Percentiles rank a stretch among this genome's conserved stretches.
phyloP scores from a whole-genome alignment of 2,329 filamentous ascomycete genomes.

The Dothideomycetes sp. region DNA sequence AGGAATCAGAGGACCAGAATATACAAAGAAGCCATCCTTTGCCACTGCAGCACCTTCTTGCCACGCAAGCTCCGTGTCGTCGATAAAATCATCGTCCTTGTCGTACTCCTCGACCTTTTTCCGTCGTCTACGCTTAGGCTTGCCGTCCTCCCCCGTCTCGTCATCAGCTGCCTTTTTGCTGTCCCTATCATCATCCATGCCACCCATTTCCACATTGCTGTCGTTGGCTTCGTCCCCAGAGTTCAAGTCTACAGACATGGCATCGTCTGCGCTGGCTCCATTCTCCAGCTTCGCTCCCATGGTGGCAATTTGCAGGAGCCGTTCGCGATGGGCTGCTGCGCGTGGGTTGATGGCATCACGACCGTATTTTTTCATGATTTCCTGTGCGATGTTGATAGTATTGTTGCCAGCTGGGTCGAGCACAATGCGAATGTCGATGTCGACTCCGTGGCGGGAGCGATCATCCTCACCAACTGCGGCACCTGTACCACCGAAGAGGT shows the following conservation, averaged over 20 bases:
- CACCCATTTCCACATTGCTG: constrained; percentile 83
- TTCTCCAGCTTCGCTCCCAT: constrained; percentile 78
- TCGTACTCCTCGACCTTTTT: constrained; percentile 59
- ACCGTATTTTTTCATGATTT: constrained; percentile 89
- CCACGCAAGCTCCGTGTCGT: constrained; percentile 92
- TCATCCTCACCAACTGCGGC: constrained; percentile 33
- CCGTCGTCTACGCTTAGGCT: constrained; percentile 70
- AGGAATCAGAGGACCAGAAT: constrained; percentile 80
- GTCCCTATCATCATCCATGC: constrained; percentile 49
- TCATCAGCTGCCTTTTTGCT: constrained; percentile 49
- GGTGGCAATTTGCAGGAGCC: constrained; percentile 77
- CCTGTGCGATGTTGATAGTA: constrained; percentile 87
- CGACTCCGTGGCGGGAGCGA: constrained; percentile 40
- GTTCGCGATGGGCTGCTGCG: constrained; percentile 76
- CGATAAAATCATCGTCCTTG: constrained; percentile 59
- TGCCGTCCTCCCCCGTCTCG: constrained; percentile 54
- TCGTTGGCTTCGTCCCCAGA: constrained; percentile 55
- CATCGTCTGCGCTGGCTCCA: constrained; percentile 53
- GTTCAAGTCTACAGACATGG: constrained; percentile 64
- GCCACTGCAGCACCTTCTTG: constrained; percentile 90
- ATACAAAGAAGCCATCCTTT: constrained; percentile 96
- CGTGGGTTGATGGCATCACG: constrained; percentile 90
- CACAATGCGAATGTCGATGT: constrained; percentile 79
- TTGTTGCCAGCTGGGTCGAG: constrained; percentile 76
- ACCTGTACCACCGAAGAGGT: constrained; percentile 44